These are phyloP conservation scores for Strobilomyces dryophilus DNA, from an alignment of 768 basidiomycete species.

Conservation along the genomic window DNA sequence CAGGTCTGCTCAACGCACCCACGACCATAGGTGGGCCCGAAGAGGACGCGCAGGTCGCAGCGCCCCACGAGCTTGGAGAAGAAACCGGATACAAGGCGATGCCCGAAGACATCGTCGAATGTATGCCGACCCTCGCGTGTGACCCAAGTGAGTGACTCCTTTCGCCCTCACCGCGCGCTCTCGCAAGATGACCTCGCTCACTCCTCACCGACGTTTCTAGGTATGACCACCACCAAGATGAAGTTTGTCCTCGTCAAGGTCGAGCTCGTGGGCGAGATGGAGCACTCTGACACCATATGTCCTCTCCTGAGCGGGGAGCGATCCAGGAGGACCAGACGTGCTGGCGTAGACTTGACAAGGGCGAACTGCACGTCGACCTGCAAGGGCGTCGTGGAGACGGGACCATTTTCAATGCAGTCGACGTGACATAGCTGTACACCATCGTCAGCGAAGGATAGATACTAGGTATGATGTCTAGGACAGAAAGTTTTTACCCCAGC, in stretches of 20 bases:
- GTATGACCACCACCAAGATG: constrained; percentile 95
- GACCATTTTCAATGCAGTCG: constrained; percentile 6
- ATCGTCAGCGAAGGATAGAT: no score
- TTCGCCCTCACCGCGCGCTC: no score
- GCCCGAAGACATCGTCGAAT: constrained; percentile 48
- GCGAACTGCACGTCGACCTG: background rate
- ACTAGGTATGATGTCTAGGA: no score
- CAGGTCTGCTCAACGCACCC: constrained; percentile 80
- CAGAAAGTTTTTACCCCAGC: background rate
- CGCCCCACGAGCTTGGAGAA: constrained; percentile 85
- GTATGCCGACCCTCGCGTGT: constrained; percentile 55
- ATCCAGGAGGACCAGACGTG: background rate
- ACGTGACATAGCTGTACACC: background rate
- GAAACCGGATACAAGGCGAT: constrained; percentile 85
- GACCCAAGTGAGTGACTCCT: constrained; percentile 60
- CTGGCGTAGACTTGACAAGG: background rate
- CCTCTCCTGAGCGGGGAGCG: background rate
- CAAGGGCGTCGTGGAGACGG: background rate
- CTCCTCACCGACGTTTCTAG: constrained; percentile 33
- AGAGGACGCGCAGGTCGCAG: constrained; percentile 77
- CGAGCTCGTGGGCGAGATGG: constrained; percentile 56
- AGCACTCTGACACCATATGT: no score
- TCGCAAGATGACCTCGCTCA: background rate
- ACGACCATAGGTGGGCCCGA: background rate
- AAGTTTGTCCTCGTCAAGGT: constrained; percentile 77